phyloP scores from a whole-genome alignment of 495 filamentous ascomycete genomes.

The Cairneyella variabilis region DNA sequence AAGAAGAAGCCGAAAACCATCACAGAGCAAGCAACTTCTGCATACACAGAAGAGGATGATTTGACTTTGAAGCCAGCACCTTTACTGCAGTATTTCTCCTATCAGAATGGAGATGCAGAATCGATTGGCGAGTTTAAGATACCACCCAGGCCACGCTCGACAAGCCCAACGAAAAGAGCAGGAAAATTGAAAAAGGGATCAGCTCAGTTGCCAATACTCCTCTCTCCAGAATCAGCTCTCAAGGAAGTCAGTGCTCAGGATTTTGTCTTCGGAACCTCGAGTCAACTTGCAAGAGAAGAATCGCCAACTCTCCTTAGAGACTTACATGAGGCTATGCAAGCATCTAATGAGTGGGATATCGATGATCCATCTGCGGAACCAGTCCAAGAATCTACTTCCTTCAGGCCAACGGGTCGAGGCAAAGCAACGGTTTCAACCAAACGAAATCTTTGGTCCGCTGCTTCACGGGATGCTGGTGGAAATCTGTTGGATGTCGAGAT shows the following conservation, averaged over 20 bases:
- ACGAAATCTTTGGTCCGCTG: slow-evolving; percentile 61
- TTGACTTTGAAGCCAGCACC: slow-evolving; percentile 11
- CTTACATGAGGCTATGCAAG: slow-evolving; percentile 63
- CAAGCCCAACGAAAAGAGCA: slow-evolving; percentile 23
- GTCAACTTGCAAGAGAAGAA: slow-evolving; percentile 76
- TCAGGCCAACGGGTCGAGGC: neutral
- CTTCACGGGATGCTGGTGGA: slow-evolving; percentile 59
- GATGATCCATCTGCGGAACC: slow-evolving; percentile 33
- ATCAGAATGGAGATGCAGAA: slow-evolving; percentile 13
- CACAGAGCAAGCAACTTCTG: slow-evolving; percentile 77
- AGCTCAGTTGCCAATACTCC: slow-evolving; percentile 45
- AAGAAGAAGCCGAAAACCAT: slow-evolving; percentile 80
- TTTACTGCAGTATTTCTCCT: slow-evolving; percentile 32
- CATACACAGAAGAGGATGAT: slow-evolving; percentile 48
- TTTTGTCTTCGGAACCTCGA: slow-evolving; percentile 88
- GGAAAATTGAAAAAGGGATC: slow-evolving; percentile 43
- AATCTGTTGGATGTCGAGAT: slow-evolving; percentile 55
- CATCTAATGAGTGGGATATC: slow-evolving; percentile 46
- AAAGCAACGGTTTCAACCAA: slow-evolving; percentile 10
- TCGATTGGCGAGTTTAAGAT: slow-evolving; percentile 15
- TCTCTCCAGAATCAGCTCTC: slow-evolving; percentile 70
- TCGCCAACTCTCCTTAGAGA: slow-evolving; percentile 66
- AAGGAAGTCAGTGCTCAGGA: slow-evolving; percentile 68
- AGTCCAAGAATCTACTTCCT: neutral
- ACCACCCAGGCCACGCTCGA: slow-evolving; percentile 11